These are phyloP conservation scores for Rhizophagus sp. DNA, from an alignment of 192 early-diverging fungal genomes.

Conservation along the genomic window DNA sequence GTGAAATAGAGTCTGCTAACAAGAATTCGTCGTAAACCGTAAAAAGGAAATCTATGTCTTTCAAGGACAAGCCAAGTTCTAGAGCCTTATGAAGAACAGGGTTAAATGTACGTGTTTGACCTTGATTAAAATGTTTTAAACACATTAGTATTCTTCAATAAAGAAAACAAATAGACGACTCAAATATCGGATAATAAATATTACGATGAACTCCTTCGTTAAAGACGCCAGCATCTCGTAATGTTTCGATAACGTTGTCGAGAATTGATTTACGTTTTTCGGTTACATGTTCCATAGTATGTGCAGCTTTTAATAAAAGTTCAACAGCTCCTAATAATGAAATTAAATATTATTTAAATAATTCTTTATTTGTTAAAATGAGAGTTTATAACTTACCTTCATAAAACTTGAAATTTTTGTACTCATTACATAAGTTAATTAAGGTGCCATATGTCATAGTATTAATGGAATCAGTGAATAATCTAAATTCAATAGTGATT, in stretches of 20 bases:
- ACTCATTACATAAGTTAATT: constrained; percentile 25
- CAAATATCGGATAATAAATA: neutral
- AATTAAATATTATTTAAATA: neutral
- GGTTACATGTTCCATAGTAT: neutral
- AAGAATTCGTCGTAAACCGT: constrained; percentile 29
- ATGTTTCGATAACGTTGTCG: constrained; percentile 11
- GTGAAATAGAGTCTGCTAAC: constrained; percentile 6
- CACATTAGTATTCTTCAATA: neutral
- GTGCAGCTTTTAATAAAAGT: constrained; percentile 22
- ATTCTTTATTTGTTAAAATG: neutral
- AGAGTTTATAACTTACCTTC: neutral
- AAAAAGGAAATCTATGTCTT: constrained; percentile 26
- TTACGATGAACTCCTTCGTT: constrained; percentile 9
- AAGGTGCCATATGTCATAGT: constrained; percentile 30
- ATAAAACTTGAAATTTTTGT: constrained; percentile 15
- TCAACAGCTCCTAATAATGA: constrained; percentile 11
- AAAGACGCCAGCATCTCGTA: constrained; percentile 25
- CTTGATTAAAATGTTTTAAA: neutral
- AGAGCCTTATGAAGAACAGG: constrained; percentile 25
- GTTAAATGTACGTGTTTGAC: neutral
- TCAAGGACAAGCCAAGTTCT: constrained; percentile 8
- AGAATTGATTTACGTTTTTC: constrained; percentile 13
- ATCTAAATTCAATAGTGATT: neutral
- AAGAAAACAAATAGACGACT: neutral
- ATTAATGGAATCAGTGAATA: constrained; percentile 25